A percentile compares a stretch with the other conserved stretches of the same genome.
Evolutionary conservation across 805 yeast genomes (phyloP).

Genomic region (Sugiyamaella floridensis): DNA sequence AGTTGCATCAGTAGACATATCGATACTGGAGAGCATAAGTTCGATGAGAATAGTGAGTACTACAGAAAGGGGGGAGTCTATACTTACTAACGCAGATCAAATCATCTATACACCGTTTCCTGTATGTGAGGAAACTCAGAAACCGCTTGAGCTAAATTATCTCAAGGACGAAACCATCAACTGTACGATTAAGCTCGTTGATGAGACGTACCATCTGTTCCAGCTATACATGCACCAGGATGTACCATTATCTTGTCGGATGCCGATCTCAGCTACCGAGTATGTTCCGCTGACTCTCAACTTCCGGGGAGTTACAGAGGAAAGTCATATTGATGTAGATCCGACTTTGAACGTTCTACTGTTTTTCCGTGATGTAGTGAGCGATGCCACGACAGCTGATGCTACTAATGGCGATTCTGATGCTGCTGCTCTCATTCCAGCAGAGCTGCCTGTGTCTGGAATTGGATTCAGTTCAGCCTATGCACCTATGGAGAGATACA

Average conservation of each 20-base stretch:
- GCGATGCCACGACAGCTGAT: background rate
- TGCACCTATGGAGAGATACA: conserved; percentile 47
- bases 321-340: conserved; percentile 14
- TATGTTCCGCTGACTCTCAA: conserved; percentile 19
- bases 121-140: conserved; percentile 55
- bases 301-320: conserved; percentile 13
- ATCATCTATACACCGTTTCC: conserved; percentile 57
- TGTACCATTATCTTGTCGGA: conserved; percentile 62
- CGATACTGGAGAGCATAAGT: conserved; percentile 69
- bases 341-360: conserved; percentile 10
- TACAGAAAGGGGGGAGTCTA: background rate
- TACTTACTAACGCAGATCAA: conserved; percentile 28
- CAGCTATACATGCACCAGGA: conserved; percentile 74
- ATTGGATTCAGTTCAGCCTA: conserved; percentile 56
- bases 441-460: conserved; percentile 40
- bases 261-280: conserved; percentile 47
- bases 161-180: conserved; percentile 42
- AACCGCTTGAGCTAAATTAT: conserved; percentile 50
- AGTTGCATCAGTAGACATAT: conserved; percentile 64
- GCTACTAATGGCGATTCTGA: background rate
- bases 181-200: conserved; percentile 57
- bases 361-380: background rate
- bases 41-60: conserved; percentile 41
- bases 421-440: background rate
- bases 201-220: conserved; percentile 62